Conservation (phyloP, 768 basidiomycete species). For the Termitomyces titanicus region DNA sequence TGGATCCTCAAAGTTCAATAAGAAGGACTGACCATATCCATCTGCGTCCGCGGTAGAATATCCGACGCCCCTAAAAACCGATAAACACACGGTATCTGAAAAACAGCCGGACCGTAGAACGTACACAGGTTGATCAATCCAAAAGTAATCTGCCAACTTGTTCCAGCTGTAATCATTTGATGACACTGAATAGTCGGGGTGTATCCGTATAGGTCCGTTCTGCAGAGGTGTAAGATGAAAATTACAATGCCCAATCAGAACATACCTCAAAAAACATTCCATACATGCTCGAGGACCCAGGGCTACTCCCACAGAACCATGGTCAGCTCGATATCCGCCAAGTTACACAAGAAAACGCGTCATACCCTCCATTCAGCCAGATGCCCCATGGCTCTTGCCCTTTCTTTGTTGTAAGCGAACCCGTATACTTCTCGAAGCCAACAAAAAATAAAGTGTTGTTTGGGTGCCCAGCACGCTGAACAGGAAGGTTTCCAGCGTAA, state of each 20-base stretch:
- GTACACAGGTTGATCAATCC: slow-evolving; percentile 73
- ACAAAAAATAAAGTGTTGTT: slow-evolving; percentile 68
- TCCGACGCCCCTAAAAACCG: slow-evolving; percentile 45
- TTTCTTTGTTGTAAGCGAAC: slow-evolving; percentile 46
- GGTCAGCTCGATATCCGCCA: not conserved
- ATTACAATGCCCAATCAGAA: slow-evolving; percentile 1
- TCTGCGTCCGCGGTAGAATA: slow-evolving; percentile 60
- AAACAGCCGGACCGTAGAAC: slow-evolving; percentile 5
- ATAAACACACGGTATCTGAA: slow-evolving; percentile 1
- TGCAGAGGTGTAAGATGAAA: slow-evolving; percentile 18
- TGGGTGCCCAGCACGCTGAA: slow-evolving; percentile 54
- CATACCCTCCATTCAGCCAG: slow-evolving; percentile 73
- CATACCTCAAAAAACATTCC: slow-evolving; percentile 64
- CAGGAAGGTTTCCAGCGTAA: slow-evolving; percentile 64
- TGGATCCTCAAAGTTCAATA: not conserved
- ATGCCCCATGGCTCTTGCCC: slow-evolving; percentile 62
- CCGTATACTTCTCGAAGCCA: slow-evolving; percentile 53
- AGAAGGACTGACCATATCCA: slow-evolving; percentile 48
- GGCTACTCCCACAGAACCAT: slow-evolving; percentile 29
- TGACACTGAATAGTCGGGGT: slow-evolving; percentile 43
- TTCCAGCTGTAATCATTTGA: slow-evolving; percentile 58
- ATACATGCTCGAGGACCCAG: slow-evolving; percentile 67
- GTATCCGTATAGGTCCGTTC: slow-evolving; percentile 70
- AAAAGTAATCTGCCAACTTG: slow-evolving; percentile 60
- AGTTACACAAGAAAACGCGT: not conserved